Conservation (phyloP, 768 basidiomycete genomes). For the Russula olivacea region DNA sequence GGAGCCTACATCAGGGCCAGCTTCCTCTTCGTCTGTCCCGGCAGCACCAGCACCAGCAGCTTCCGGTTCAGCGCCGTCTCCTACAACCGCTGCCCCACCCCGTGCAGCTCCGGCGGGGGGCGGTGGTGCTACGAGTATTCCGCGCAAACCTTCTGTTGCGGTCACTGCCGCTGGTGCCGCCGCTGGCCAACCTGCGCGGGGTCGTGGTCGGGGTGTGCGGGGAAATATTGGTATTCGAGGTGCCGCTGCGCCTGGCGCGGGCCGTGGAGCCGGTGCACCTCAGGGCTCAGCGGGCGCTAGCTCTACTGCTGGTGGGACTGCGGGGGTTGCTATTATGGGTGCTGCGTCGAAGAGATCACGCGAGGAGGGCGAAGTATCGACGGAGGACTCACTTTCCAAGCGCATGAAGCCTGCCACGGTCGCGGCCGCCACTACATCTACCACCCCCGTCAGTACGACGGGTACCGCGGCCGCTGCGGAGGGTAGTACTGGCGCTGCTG, state of each 20-base stretch:
- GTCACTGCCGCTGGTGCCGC: no score
- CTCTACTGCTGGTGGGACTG: no score
- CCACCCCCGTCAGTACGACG: no score
- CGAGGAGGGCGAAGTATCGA: no score
- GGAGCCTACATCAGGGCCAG: not conserved
- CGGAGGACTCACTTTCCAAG: no score
- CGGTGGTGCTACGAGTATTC: not conserved
- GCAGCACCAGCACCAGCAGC: constrained; percentile 24
- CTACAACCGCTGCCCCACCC: constrained; percentile 25
- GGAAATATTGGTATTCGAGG: constrained; percentile 21
- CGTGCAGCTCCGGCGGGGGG: not conserved
- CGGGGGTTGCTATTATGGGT: no score
- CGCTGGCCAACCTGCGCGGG: constrained; percentile 14
- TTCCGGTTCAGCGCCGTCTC: constrained; percentile 30
- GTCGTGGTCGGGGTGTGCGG: constrained; percentile 22
- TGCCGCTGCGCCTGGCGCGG: constrained; percentile 15
- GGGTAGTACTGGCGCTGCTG: not conserved
- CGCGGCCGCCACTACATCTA: no score
- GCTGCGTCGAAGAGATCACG: no score
- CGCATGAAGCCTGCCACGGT: constrained; percentile 16
- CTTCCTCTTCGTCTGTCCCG: constrained; percentile 17
- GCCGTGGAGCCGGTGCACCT: no score
- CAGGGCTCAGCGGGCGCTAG: no score
- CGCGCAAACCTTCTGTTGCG: constrained; percentile 10
- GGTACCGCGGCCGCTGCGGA: not conserved